A percentile compares a stretch with the other conserved stretches of the same genome.
Conservation (phyloP, 2,329 filamentous ascomycete genomes). For the Aspergillus brasiliensis region DNA sequence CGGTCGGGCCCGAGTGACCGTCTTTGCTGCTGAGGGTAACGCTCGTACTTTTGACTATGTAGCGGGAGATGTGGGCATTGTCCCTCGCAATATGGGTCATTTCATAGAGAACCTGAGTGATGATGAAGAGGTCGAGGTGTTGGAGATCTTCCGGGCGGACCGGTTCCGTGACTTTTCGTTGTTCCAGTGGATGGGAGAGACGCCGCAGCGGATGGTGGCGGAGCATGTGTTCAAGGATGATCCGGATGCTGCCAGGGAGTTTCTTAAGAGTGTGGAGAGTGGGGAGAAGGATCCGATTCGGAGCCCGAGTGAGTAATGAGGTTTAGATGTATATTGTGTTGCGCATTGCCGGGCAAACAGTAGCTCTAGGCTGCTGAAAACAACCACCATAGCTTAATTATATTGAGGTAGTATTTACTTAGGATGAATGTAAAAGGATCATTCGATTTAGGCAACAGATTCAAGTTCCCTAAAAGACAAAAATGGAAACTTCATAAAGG, state of each 20-base stretch:
- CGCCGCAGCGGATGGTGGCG: slow-evolving; percentile 7
- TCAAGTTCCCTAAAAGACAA: no score
- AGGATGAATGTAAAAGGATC: no score
- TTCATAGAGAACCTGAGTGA: slow-evolving; percentile 10
- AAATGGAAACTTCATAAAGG: no score
- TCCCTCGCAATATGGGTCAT: slow-evolving; percentile 10
- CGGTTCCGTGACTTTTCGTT: slow-evolving; percentile 8
- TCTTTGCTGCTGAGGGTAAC: slow-evolving; percentile 7
- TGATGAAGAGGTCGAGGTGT: slow-evolving; percentile 8
- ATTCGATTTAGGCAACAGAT: no score
- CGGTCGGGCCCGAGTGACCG: slow-evolving; percentile 7
- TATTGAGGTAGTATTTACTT: no score
- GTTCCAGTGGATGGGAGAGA: slow-evolving; percentile 12
- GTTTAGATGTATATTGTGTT: not conserved
- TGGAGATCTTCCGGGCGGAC: slow-evolving; percentile 10
- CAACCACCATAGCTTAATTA: no score
- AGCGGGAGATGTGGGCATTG: slow-evolving; percentile 8
- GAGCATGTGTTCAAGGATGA: slow-evolving; percentile 10
- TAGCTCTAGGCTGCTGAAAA: no score
- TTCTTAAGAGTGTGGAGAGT: slow-evolving; percentile 1
- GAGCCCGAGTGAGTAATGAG: not conserved
- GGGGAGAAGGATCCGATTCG: slow-evolving; percentile 10
- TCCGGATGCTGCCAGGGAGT: slow-evolving; percentile 4
- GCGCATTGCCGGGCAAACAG: no score
- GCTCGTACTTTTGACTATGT: slow-evolving; percentile 11